Base-by-base conservation (phyloP, 495 filamentous ascomycete genomes). In the Friedmanniomyces endolithicus region DNA sequence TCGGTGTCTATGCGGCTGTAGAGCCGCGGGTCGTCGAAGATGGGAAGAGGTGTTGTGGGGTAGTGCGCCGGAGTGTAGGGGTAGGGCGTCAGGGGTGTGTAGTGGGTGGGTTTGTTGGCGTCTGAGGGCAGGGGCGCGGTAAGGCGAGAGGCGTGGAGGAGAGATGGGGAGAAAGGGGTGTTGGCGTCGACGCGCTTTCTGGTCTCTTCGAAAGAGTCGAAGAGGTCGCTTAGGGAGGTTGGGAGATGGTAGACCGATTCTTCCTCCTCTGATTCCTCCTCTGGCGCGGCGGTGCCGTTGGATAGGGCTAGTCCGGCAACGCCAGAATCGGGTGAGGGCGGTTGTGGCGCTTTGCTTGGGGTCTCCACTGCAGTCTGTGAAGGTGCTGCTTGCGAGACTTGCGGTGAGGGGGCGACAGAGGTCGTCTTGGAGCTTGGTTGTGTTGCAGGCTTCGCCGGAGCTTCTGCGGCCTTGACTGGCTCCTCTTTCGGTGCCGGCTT, bases 171-270 rank as follows among this genome's bases (percentile, higher is more conserved):
- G 52, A 60, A 64, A 6, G 58, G 48, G n/a, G 59, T 33, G 12
- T 57, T 48, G 35, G 67, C 53, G 11, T 57, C 43, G 43, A 63
- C 60, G 24, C 65, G 55, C 14, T 59, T 80, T 68, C 86, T 90
- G 31, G 86, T 90, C 17, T 80, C 75, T 64, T 97, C 90, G 63
- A 88, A 95, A 1, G 89, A 87, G 45, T 94, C 84, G 33, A 95
- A 77, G 54, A 98, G 73, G 64, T 97, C 92, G 64, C 89, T 85
- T 25, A 98, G 74, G 14, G 86, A 84, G 12, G 89, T 79, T 1
- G 92, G 92, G n/a, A 98, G 79, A 64, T 97, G 89, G 68, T 87
- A 98, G 50, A 97, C 84, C 11, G 90, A 90, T 68, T 96, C 88
- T 31, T 85, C 80, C 55, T 82, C 76, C 51, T 78, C 74, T 33